Percentiles rank a stretch among this genome's conserved stretches.
Evolutionary conservation across 2,329 filamentous ascomycete genomes (phyloP).

Genomic region (Cytospora schulzeri): DNA sequence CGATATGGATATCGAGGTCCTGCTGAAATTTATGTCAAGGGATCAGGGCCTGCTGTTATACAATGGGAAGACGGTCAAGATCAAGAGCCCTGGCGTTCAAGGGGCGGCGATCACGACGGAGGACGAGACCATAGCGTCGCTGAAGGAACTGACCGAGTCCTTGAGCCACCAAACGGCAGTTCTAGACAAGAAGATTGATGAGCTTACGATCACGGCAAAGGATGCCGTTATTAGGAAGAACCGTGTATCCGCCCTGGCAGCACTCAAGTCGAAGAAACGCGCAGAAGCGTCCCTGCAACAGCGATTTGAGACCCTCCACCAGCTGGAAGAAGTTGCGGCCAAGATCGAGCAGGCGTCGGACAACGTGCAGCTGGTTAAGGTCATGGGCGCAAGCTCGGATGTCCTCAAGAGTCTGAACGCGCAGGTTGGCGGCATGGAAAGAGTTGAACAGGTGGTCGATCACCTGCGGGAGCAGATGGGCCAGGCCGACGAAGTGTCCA

Average conservation of each 20-base stretch:
- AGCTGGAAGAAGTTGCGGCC: conserved; percentile 81
- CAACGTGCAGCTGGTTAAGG: conserved; percentile 79
- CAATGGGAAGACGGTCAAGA: conserved; percentile 73
- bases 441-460: conserved; percentile 76
- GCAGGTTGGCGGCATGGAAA: conserved; percentile 74
- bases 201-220: conserved; percentile 66
- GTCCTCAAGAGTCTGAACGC: conserved; percentile 74
- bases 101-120: conserved; percentile 66
- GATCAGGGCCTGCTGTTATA: conserved; percentile 63
- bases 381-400: conserved; percentile 77
- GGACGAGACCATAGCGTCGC: conserved; percentile 79
- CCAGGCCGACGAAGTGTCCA: conserved; percentile 79
- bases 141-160: conserved; percentile 76
- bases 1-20: conserved; percentile 65
- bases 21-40: conserved; percentile 70
- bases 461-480: conserved; percentile 77
- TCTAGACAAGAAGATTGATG: conserved; percentile 67
- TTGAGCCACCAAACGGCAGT: conserved; percentile 72
- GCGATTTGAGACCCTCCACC: conserved; percentile 71
- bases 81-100: conserved; percentile 58
- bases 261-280: conserved; percentile 80
- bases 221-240: conserved; percentile 74
- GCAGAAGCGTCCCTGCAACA: conserved; percentile 73
- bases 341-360: conserved; percentile 84
- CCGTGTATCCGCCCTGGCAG: conserved; percentile 71